Evolutionary conservation across 2,329 filamentous ascomycete species (phyloP).

Genomic region (Pseudopyricularia javanii): DNA sequence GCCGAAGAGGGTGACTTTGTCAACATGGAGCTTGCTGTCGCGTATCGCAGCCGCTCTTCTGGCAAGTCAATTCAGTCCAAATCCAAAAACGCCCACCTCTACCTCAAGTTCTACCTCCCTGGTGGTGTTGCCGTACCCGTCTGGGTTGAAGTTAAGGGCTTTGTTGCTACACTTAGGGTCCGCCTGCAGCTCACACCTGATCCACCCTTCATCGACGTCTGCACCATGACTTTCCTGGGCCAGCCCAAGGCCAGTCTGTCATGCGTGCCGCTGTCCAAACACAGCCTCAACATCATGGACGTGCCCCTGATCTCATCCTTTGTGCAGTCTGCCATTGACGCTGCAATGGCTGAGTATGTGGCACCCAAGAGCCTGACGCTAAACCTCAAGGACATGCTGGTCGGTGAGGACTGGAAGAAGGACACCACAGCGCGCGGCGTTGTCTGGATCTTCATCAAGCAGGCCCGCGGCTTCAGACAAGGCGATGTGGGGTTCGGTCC

Average conservation of each 20-base stretch:
- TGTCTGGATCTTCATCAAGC: conserved; percentile 52
- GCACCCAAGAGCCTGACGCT: conserved; percentile 64
- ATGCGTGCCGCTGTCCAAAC: conserved; percentile 57
- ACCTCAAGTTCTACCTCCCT: conserved; percentile 57
- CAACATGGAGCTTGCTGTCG: conserved; percentile 64
- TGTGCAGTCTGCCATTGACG: conserved; percentile 62
- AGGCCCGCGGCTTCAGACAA: conserved; percentile 58
- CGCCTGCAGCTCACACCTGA: conserved; percentile 64
- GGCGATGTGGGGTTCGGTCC: conserved; percentile 53
- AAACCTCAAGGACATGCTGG: conserved; percentile 65
- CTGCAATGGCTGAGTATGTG: conserved; percentile 63
- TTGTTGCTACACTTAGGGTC: conserved; percentile 58
- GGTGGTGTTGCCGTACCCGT: conserved; percentile 44
- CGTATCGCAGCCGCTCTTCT: conserved; percentile 53
- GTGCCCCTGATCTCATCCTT: conserved; percentile 64
- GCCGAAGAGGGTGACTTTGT: conserved; percentile 67
- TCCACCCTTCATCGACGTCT: conserved; percentile 65
- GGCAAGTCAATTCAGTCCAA: conserved; percentile 48
- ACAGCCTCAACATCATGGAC: conserved; percentile 62
- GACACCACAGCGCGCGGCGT: conserved; percentile 55
- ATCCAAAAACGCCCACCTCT: conserved; percentile 61
- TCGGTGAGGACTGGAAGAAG: conserved; percentile 70
- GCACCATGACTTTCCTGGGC: conserved; percentile 61
- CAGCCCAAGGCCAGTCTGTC: conserved; percentile 62
- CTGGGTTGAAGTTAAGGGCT: conserved; percentile 63